phyloP scores from a whole-genome alignment of 352 stramenopile genomes.

The Phytophthora meadii region DNA sequence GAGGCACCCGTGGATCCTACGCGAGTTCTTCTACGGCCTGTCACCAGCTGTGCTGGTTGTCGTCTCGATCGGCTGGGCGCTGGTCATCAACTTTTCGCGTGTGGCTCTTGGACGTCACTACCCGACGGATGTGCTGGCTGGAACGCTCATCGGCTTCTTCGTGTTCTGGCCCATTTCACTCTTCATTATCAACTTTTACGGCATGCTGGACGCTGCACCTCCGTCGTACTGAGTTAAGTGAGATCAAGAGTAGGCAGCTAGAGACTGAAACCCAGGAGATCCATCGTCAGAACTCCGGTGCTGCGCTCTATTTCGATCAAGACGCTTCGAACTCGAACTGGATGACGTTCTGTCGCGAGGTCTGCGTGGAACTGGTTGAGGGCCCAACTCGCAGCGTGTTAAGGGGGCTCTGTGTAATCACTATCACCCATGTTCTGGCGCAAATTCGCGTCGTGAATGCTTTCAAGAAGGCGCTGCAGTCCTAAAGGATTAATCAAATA shows the following conservation, averaged over 20 bases:
- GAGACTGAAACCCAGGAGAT: background rate
- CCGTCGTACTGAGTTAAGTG: slow-evolving; percentile 22
- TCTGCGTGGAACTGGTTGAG: too few species aligned
- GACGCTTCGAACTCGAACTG: too few species aligned
- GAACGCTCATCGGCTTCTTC: slow-evolving; percentile 66
- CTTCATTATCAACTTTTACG: slow-evolving; percentile 37
- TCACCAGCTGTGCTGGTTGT: slow-evolving; percentile 46
- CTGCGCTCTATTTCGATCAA: too few species aligned
- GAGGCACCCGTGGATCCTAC: slow-evolving; percentile 49
- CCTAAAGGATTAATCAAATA: too few species aligned
- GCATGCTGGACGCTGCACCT: slow-evolving; percentile 27
- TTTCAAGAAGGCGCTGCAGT: too few species aligned
- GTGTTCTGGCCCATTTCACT: slow-evolving; percentile 67
- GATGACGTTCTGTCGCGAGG: too few species aligned
- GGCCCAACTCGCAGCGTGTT: too few species aligned
- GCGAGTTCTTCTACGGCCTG: slow-evolving; percentile 59
- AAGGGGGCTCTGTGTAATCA: too few species aligned
- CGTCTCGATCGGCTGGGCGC: slow-evolving; percentile 60
- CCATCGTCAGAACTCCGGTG: background rate
- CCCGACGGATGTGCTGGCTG: slow-evolving; percentile 76
- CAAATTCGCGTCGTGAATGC: too few species aligned
- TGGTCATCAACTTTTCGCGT: slow-evolving; percentile 80
- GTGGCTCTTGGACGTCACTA: slow-evolving; percentile 87
- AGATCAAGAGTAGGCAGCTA: slow-evolving; percentile 6
- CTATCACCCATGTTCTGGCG: too few species aligned